A percentile compares a stretch with the other conserved stretches of the same genome.
Conservation (phyloP, 305 asterid genomes). For the Fraxinus sp. region DNA sequence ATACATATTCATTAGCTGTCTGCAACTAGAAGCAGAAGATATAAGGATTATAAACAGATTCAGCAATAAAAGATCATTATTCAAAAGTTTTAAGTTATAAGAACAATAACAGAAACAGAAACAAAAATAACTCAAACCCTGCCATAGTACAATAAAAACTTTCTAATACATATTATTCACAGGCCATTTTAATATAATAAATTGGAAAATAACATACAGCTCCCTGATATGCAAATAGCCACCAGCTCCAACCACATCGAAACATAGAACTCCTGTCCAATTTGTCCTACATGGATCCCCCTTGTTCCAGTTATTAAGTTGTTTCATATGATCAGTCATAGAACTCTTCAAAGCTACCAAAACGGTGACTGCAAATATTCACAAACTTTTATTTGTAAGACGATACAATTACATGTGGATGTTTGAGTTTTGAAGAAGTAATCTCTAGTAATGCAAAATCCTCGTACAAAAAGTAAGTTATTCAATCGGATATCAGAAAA, state of each 20-base stretch:
- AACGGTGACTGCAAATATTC: conserved; percentile 35
- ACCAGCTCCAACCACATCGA: conserved; percentile 24
- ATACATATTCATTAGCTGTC: conserved; percentile 44
- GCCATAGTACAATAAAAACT: neutral
- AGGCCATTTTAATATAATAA: neutral
- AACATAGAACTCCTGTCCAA: conserved; percentile 54
- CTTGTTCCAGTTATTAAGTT: conserved; percentile 36
- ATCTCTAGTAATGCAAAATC: neutral
- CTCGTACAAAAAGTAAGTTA: neutral
- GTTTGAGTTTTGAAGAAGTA: neutral
- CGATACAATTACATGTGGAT: neutral
- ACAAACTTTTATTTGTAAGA: neutral
- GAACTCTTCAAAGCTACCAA: conserved; percentile 32
- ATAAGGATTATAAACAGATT: neutral
- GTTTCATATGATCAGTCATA: conserved; percentile 31
- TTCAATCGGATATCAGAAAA: neutral
- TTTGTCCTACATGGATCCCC: conserved; percentile 46
- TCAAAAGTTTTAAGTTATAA: neutral
- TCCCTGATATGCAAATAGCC: conserved; percentile 40
- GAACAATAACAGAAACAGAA: conserved; percentile 2
- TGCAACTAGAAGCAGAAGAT: conserved; percentile 24
- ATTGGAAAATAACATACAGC: conserved; percentile 33
- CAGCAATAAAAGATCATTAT: neutral
- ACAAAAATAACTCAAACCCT: neutral
- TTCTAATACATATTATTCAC: neutral